Conservation (phyloP, 495 filamentous ascomycete genomes). For the Tuber umbilicatum region DNA sequence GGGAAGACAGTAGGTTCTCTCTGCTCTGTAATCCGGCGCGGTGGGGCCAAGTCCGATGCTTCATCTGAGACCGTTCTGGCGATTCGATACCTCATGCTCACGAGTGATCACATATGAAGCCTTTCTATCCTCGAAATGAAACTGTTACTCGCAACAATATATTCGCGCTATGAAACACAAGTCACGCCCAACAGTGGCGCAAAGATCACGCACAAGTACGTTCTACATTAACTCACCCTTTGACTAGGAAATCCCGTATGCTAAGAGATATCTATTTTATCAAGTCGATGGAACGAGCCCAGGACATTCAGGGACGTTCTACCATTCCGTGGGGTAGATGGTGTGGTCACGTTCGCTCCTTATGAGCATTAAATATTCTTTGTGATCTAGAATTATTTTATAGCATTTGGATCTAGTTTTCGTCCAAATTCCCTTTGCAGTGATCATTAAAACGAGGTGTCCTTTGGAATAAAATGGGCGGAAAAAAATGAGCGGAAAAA, state of each 20-base stretch:
- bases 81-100: neutral
- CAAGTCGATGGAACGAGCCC: conserved; percentile 12
- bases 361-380: neutral
- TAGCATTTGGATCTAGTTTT: neutral
- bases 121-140: conserved; percentile 32
- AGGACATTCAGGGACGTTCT: conserved; percentile 13
- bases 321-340: conserved; percentile 9
- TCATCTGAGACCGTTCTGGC: neutral
- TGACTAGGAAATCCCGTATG: neutral
- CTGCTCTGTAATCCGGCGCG: conserved; percentile 24
- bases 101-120: neutral
- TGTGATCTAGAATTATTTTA: neutral
- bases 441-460: neutral
- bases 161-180: conserved; percentile 23
- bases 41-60: neutral
- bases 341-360: conserved; percentile 7
- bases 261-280: neutral
- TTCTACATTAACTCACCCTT: neutral
- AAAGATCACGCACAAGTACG: conserved; percentile 10
- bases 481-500: neutral
- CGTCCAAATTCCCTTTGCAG: neutral
- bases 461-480: neutral
- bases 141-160: conserved; percentile 15
- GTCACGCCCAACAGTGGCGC: neutral
- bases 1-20: conserved; percentile 39